phyloP scores from a whole-genome alignment of 2,329 filamentous ascomycete genomes.

The Trichoderma pleuroti region DNA sequence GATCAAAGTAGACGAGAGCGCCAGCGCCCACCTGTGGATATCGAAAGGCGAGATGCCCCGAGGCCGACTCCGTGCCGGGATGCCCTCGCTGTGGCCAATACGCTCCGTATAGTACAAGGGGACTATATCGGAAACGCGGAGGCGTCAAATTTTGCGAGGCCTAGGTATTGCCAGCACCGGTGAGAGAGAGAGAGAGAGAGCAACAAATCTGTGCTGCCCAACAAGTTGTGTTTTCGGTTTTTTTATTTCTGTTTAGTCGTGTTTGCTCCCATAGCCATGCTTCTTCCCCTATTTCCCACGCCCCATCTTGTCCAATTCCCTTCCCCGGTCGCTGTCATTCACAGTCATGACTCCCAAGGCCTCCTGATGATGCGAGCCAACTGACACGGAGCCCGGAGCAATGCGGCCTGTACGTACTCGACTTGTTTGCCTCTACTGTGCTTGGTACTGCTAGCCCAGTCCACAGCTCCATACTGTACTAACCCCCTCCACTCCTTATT shows the following conservation, averaged over 20 bases:
- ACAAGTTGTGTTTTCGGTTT: neutral
- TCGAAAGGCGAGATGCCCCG: conserved; percentile 2
- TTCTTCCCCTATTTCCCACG: neutral
- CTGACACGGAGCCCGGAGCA: neutral
- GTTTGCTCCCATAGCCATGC: neutral
- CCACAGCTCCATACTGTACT: neutral
- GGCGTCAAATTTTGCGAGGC: conserved; percentile 1
- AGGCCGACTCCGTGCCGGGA: neutral
- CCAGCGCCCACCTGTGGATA: neutral
- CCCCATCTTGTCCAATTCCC: neutral
- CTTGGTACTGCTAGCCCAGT: neutral
- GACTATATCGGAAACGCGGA: conserved; percentile 6
- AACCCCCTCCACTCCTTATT: neutral
- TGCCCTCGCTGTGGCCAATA: neutral
- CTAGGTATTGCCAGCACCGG: neutral
- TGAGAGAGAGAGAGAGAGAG: neutral
- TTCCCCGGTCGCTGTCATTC: neutral
- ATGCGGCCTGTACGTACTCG: neutral
- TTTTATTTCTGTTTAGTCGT: neutral
- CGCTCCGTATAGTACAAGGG: neutral
- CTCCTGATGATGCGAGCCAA: neutral
- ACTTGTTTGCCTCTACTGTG: neutral
- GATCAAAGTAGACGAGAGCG: neutral
- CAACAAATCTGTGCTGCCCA: neutral
- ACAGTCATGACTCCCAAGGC: neutral